Evolutionary conservation across 1,284 basidiomycete species (phyloP), one percentile per base, ranked within the genome.

Genomic region (Singerocomus rubriflavus): DNA sequence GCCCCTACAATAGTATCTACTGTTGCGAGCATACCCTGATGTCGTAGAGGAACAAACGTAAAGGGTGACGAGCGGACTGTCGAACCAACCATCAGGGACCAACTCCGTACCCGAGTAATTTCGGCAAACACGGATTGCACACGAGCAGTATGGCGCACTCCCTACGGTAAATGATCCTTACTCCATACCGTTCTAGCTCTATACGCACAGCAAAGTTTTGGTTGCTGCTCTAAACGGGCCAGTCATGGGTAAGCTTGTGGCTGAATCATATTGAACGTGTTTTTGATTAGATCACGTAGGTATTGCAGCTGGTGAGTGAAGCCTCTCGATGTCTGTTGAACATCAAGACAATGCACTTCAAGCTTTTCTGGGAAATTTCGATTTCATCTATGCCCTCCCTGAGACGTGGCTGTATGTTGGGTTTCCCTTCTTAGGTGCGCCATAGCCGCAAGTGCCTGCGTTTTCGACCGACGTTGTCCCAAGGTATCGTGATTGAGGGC

Each of bases 311-410:
- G 83, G 85, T 82, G 56, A 38, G 62, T 56, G 26, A 5, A 21
- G 21, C 17, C 11, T 25, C 3, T 8, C 5, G 14, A 32, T 14
- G 12, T 34, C 11, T 21, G 11, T 26, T 29, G 38, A 39, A 17
- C 16, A 10, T 35, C 36, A 37, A 48, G 29, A 26, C 9, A 12
- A 46, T 13, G 13, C 21, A 3, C 48, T 31, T 41, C 4, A 57
- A 86, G 85, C 84, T 1, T 80, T 85, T 57, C 68, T 88, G 25
- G 84, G 85, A 2, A 77, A 85, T 53, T 86, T 86, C 57, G 85
- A 88, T 60, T 85, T 88, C 60, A 83, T 88, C 26, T 88, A 85
- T 54, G 74, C 78, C n/a, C 65, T 86, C 53, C 80, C 82, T 1
- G 71, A 75, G 49, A 75, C 70, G 2, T 88, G 82, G 81, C 63